Conservation (phyloP, 2,329 filamentous ascomycete genomes). For the Thelonectria blattea region DNA sequence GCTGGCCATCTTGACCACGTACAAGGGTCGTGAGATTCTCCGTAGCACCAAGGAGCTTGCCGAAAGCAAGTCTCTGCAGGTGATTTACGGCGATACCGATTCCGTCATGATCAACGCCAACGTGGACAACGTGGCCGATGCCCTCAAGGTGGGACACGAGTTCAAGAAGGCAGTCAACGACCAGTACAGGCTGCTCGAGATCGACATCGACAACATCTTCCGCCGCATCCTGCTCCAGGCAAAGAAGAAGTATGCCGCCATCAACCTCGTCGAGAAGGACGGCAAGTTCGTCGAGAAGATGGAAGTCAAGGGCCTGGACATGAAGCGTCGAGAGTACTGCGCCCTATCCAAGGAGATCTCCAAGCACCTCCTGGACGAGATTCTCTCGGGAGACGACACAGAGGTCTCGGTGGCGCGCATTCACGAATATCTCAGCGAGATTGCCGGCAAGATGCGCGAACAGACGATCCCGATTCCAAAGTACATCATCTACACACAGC, state of each 20-base stretch:
- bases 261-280: slow-evolving; percentile 88
- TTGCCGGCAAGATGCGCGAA: slow-evolving; percentile 86
- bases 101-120: slow-evolving; percentile 99
- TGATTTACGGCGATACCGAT: slow-evolving; percentile 98
- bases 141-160: slow-evolving; percentile 87
- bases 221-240: slow-evolving; percentile 90
- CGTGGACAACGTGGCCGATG: slow-evolving; percentile 89
- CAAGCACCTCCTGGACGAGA: slow-evolving; percentile 86
- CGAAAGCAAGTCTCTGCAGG: slow-evolving; percentile 86
- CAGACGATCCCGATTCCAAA: slow-evolving; percentile 77
- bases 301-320: slow-evolving; percentile 97
- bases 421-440: slow-evolving; percentile 88
- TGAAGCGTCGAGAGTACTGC: slow-evolving; percentile 97
- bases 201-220: slow-evolving; percentile 98
- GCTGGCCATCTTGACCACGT: slow-evolving; percentile 93
- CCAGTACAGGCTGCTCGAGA: slow-evolving; percentile 89
- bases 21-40: slow-evolving; percentile 96
- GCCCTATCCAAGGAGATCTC: slow-evolving; percentile 95
- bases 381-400: slow-evolving; percentile 90
- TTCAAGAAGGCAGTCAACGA: slow-evolving; percentile 97
- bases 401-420: slow-evolving; percentile 88
- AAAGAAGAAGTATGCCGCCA: slow-evolving; percentile 99
- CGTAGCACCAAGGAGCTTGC: slow-evolving; percentile 94
- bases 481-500: slow-evolving; percentile 97
- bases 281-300: slow-evolving; percentile 93